phyloP scores from a whole-genome alignment of 164 flowering plant species.

The Liriodendron chinense region DNA sequence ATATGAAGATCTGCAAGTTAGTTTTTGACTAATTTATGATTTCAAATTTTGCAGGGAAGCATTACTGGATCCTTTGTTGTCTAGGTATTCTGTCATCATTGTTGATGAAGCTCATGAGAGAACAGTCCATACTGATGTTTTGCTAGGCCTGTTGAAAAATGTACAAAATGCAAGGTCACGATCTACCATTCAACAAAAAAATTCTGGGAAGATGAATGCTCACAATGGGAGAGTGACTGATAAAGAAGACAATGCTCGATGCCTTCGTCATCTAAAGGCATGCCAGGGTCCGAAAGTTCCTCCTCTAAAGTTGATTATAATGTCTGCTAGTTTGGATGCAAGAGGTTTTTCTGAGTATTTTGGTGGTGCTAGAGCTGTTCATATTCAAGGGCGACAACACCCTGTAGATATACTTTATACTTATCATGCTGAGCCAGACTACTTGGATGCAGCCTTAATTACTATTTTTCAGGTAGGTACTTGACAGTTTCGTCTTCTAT shows the following conservation, averaged over 20 bases:
- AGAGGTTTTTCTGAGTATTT: constrained; percentile 79
- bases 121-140: constrained; percentile 93
- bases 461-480: constrained; percentile 81
- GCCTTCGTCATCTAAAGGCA: constrained; percentile 27
- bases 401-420: constrained; percentile 87
- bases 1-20: neutral
- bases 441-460: constrained; percentile 68
- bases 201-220: constrained; percentile 19
- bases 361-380: constrained; percentile 89
- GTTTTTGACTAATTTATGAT: too few species aligned
- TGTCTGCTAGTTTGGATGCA: constrained; percentile 99
- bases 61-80: constrained; percentile 77
- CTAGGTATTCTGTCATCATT: constrained; percentile 82
- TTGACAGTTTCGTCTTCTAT: neutral
- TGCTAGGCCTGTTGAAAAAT: constrained; percentile 77
- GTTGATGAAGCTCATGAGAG: constrained; percentile 99
- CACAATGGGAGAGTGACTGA: constrained; percentile 23
- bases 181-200: constrained; percentile 15
- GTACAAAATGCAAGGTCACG: constrained; percentile 63
- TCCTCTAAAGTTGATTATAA: constrained; percentile 79
- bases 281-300: constrained; percentile 38
- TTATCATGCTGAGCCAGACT: constrained; percentile 59
- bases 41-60: constrained; percentile 65
- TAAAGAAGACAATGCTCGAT: constrained; percentile 26
- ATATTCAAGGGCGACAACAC: constrained; percentile 78